Base-by-base conservation (phyloP, 345 rosid genomes). In the Gossypium anomalum region DNA sequence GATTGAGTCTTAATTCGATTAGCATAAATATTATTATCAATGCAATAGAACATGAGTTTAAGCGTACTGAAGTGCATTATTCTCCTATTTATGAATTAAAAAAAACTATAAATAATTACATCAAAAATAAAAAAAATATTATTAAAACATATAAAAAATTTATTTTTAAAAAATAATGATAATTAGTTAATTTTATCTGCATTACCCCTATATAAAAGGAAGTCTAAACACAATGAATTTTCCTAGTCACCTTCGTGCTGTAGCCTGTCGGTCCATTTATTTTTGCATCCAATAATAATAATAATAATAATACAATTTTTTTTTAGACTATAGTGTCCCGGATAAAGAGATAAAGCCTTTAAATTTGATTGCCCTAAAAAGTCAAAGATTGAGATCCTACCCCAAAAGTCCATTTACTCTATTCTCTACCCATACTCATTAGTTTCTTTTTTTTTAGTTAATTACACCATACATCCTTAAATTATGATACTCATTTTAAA, bases 61-160 rank as follows among this genome's bases (percentile, higher is more conserved):
- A 34, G 5, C 0, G 0, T 1, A 1, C 0, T 34, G 7, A 34
- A 34, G 0, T 1, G 0, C 0, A 34, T 34, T 34, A 34, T 5
- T 34, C 0, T 34, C 1, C 1, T 5, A 34, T 34, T 34, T 34
- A 5, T 34, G 7, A 0, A 1, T 34, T 34, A 34, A 34, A 0
- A 4, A 34, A 0, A 0, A 29, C 1, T 34, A 4, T 34, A 0
- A 34, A 34, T 5, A 34, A 0, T 34, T 34, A 34, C 5, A 5
- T 34, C 8, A 51, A 3, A 13, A 15, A 51, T 4, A 52, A 7
- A 52, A 7, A 0, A 52, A 16, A 17, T 52, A 8, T 52, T 17
- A 16, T 52, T 8, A 6, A 17, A 53, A 53, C 7, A 0, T 17
- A 53, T 53, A 52, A 17, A 2, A 34, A 34, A 4, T 3, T 4